phyloP scores from a whole-genome alignment of 345 rosid species.

The Euphorbia tirucalli region DNA sequence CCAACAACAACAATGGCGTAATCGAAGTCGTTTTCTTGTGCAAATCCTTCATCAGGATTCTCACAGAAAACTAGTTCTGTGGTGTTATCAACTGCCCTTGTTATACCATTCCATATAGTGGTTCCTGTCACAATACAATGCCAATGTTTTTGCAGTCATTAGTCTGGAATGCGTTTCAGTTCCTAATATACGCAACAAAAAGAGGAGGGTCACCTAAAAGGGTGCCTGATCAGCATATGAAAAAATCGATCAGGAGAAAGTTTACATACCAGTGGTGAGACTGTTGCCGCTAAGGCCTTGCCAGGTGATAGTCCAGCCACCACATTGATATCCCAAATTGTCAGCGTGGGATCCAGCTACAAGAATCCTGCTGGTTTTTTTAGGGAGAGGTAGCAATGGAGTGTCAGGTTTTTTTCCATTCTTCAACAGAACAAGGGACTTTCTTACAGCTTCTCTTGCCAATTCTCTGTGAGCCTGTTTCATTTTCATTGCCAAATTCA shows the following conservation, averaged over 20 bases:
- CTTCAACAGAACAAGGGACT: slow-evolving; percentile 73
- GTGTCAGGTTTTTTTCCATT: slow-evolving; percentile 48
- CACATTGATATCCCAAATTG: slow-evolving; percentile 81
- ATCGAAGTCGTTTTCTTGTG: slow-evolving; percentile 52
- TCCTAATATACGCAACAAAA: no score
- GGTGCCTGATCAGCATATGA: no score
- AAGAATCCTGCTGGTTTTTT: slow-evolving; percentile 51
- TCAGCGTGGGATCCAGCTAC: slow-evolving; percentile 85
- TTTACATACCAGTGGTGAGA: slow-evolving; percentile 48
- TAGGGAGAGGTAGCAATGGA: slow-evolving; percentile 65
- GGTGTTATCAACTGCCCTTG: slow-evolving; percentile 35
- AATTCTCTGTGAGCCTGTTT: slow-evolving; percentile 65
- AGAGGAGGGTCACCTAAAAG: no score
- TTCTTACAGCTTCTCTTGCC: slow-evolving; percentile 87
- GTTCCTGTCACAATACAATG: slow-evolving; percentile 39
- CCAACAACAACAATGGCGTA: slow-evolving; percentile 61
- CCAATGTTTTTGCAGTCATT: no score
- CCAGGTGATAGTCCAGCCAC: slow-evolving; percentile 86
- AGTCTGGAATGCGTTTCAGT: no score
- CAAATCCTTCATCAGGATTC: slow-evolving; percentile 48
- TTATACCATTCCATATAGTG: slow-evolving; percentile 53
- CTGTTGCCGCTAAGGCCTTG: slow-evolving; percentile 63
- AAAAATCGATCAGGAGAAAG: background rate
- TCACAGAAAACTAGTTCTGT: slow-evolving; percentile 48
- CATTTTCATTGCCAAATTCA: background rate